These are phyloP conservation scores for Leccinum pallidistipes DNA, from an alignment of 1,284 basidiomycete genomes.

Conservation along the genomic window DNA sequence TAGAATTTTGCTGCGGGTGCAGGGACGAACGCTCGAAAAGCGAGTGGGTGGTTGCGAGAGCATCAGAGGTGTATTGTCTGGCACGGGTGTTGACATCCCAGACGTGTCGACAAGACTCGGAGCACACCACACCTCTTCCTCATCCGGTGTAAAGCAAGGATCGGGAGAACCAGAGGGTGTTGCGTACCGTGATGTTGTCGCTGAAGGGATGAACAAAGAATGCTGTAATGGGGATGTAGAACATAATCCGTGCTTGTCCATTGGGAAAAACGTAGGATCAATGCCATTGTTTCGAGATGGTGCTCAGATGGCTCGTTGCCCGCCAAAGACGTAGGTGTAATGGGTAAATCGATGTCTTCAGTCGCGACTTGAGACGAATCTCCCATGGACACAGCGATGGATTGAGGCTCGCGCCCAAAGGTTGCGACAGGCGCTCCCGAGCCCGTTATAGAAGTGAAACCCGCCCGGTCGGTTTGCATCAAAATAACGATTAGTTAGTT, in stretches of 20 bases:
- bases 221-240: slow-evolving; percentile 2
- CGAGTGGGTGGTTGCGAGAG: slow-evolving; percentile 2
- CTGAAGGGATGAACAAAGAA: neutral
- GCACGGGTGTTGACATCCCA: slow-evolving; percentile 12
- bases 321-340: neutral
- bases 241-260: neutral
- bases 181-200: neutral
- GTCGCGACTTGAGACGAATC: neutral
- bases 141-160: slow-evolving; percentile 13
- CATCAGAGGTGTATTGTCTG: neutral
- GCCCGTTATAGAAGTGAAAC: neutral
- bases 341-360: neutral
- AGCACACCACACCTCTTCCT: slow-evolving; percentile 23
- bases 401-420: neutral
- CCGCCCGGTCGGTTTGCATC: neutral
- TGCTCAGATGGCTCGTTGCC: neutral
- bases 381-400: neutral
- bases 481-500: neutral
- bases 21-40: slow-evolving; percentile 1
- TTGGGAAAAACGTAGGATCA: neutral
- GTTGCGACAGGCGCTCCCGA: neutral
- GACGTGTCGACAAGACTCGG: slow-evolving; percentile 18
- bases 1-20: neutral
- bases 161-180: slow-evolving; percentile 13
- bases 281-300: neutral